These are phyloP conservation scores for Sugiyamaella americana DNA, from an alignment of 805 yeast species.

Conservation along the genomic window DNA sequence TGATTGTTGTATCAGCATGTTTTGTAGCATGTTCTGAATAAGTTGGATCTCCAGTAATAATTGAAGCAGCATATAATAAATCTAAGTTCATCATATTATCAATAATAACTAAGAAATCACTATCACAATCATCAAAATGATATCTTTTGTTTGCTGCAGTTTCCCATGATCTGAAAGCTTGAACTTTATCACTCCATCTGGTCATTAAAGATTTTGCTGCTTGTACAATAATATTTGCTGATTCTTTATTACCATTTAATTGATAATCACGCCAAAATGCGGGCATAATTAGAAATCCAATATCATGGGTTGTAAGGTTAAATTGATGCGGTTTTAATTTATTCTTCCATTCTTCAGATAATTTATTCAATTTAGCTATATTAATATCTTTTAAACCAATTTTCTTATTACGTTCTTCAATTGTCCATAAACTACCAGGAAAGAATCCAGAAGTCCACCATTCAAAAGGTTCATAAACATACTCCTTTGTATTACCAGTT, in stretches of 20 bases:
- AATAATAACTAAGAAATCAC: constrained; percentile 31
- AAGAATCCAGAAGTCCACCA: constrained; percentile 23
- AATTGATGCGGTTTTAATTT: constrained; percentile 12
- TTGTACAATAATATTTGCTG: constrained; percentile 21
- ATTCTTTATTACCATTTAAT: constrained; percentile 17
- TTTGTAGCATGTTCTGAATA: constrained; percentile 28
- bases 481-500: constrained; percentile 10
- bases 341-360: constrained; percentile 13
- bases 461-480: constrained; percentile 15
- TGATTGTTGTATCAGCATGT: constrained; percentile 31
- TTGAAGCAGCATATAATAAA: constrained; percentile 28
- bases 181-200: constrained; percentile 25
- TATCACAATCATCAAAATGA: constrained; percentile 15
- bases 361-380: background rate
- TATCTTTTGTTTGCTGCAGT: constrained; percentile 21
- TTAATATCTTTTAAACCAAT: background rate
- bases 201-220: constrained; percentile 30
- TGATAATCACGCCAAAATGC: constrained; percentile 26
- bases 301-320: constrained; percentile 30
- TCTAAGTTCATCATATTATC: constrained; percentile 26
- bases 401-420: constrained; percentile 11
- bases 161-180: constrained; percentile 30
- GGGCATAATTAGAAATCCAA: constrained; percentile 30
- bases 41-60: constrained; percentile 26
- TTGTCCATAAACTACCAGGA: constrained; percentile 17